Conservation (phyloP, 2,329 filamentous ascomycete species). For the Cryphonectria japonica region DNA sequence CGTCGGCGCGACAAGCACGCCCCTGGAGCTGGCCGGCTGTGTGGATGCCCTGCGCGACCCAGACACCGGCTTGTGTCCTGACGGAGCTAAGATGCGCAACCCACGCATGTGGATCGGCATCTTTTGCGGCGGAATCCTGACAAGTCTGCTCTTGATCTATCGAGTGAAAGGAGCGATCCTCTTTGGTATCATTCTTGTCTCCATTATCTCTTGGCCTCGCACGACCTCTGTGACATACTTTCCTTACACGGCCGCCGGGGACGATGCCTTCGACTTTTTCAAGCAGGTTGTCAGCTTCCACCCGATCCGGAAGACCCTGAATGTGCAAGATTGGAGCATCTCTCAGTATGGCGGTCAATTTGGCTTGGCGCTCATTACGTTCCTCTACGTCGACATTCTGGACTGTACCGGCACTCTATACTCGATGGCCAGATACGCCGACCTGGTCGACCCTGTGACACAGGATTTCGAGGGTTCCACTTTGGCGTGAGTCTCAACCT, state of each 20-base stretch:
- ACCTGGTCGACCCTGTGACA: constrained; percentile 78
- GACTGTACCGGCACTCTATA: constrained; percentile 87
- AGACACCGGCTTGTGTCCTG: constrained; percentile 62
- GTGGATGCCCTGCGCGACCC: constrained; percentile 45
- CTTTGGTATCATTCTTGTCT: constrained; percentile 79
- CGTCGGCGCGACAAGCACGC: constrained; percentile 68
- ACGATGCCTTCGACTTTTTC: constrained; percentile 82
- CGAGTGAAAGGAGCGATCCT: constrained; percentile 87
- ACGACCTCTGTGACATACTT: constrained; percentile 79
- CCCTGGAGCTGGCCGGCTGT: constrained; percentile 77
- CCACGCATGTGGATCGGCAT: constrained; percentile 88
- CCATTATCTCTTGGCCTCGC: constrained; percentile 87
- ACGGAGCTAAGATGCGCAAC: constrained; percentile 74
- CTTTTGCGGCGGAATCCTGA: constrained; percentile 82
- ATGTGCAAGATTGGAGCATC: constrained; percentile 76
- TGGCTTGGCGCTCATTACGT: constrained; percentile 82
- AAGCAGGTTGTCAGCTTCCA: constrained; percentile 86
- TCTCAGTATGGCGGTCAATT: constrained; percentile 73
- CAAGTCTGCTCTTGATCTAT: constrained; percentile 80
- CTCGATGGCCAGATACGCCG: constrained; percentile 84
- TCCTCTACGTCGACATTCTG: constrained; percentile 88
- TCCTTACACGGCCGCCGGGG: constrained; percentile 70
- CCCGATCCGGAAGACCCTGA: constrained; percentile 69
- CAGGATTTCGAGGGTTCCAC: constrained; percentile 88
- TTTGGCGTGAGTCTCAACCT: constrained; percentile 52